phyloP scores from a whole-genome alignment of 2,329 filamentous ascomycete genomes.

The Colletotrichum sp. region DNA sequence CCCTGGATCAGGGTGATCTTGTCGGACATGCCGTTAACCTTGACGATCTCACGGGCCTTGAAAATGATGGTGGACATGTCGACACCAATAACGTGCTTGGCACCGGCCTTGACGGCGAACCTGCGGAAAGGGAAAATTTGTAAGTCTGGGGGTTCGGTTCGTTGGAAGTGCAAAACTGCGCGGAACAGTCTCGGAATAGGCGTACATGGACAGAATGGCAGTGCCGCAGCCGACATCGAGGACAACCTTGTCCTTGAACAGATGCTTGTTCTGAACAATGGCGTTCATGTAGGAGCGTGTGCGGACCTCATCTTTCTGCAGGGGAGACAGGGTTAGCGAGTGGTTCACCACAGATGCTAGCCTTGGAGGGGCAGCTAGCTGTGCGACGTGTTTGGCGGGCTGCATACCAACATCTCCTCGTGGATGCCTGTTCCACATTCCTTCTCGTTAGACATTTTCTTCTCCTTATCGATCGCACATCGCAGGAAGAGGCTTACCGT shows the following conservation, averaged over 20 bases:
- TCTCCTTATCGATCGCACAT: conserved; percentile 10
- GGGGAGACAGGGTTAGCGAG: background rate
- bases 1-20: conserved; percentile 98
- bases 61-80: conserved; percentile 99
- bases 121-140: conserved; percentile 47
- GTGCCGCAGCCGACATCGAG: conserved; percentile 98
- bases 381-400: conserved; percentile 8
- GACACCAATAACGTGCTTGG: conserved; percentile 97
- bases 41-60: conserved; percentile 95
- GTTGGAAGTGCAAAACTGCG: background rate
- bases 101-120: conserved; percentile 95
- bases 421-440: conserved; percentile 72
- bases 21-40: conserved; percentile 86
- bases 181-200: background rate
- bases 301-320: conserved; percentile 96
- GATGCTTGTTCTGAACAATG: conserved; percentile 96
- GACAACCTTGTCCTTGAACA: conserved; percentile 82
- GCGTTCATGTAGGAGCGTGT: conserved; percentile 96
- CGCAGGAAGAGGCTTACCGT: conserved; percentile 65
- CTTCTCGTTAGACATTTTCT: background rate
- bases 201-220: conserved; percentile 96
- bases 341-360: background rate
- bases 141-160: background rate
- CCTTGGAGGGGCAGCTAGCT: background rate
- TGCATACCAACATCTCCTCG: conserved; percentile 94